These are phyloP conservation scores for Xylariaceae sp. DNA, from an alignment of 2,329 filamentous ascomycete genomes.

Conservation along the genomic window DNA sequence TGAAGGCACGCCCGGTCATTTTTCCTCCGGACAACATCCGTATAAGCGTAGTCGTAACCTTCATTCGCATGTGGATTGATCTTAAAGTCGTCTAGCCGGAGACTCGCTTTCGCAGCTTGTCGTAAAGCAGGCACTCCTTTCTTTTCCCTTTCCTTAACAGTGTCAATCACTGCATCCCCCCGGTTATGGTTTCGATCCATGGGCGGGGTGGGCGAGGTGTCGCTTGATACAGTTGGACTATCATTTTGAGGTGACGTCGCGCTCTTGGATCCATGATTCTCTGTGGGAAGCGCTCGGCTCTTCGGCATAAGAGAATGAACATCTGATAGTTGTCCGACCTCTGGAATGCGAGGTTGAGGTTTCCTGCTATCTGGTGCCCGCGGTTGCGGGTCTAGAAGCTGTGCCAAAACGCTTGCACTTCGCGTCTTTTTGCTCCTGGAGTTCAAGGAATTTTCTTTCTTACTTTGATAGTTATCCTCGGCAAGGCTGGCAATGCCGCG, in stretches of 20 bases:
- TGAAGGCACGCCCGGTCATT: conserved; percentile 65
- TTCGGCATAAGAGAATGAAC: conserved; percentile 34
- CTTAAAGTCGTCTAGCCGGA: conserved; percentile 72
- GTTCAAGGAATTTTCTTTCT: neutral
- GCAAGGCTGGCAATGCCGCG: conserved; percentile 24
- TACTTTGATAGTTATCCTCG: conserved; percentile 25
- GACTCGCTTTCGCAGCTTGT: conserved; percentile 49
- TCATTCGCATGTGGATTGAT: conserved; percentile 71
- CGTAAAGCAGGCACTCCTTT: conserved; percentile 46
- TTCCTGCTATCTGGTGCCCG: conserved; percentile 13
- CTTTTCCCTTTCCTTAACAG: conserved; percentile 5
- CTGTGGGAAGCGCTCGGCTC: conserved; percentile 41
- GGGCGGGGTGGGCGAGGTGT: conserved; percentile 6
- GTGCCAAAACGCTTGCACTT: conserved; percentile 19
- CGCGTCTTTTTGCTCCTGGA: neutral
- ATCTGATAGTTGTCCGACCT: conserved; percentile 10
- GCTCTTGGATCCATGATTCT: conserved; percentile 25
- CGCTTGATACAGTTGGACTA: conserved; percentile 7
- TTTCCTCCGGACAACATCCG: conserved; percentile 68
- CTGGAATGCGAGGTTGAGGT: neutral
- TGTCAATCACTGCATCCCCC: conserved; percentile 19
- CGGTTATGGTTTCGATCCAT: conserved; percentile 13
- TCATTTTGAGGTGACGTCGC: conserved; percentile 3
- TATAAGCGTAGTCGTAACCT: conserved; percentile 67
- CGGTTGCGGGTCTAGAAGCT: conserved; percentile 25